Percentiles rank a stretch among this genome's conserved stretches.
phyloP scores from a whole-genome alignment of 2,329 filamentous ascomycete species.

The Geosmithia flava region DNA sequence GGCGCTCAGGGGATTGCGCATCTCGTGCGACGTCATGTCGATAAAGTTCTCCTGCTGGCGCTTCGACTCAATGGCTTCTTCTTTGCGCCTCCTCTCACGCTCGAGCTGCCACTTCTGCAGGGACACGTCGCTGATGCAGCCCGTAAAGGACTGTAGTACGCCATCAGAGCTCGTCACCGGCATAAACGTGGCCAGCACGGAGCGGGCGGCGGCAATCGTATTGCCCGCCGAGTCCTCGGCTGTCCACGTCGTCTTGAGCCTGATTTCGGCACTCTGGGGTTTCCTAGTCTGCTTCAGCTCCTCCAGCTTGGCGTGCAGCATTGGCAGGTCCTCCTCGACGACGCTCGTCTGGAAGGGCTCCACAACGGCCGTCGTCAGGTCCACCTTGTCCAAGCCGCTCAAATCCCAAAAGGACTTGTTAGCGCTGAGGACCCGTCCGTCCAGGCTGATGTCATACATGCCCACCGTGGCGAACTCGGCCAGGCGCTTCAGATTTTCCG shows the following conservation, averaged over 20 bases:
- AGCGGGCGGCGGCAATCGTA: slow-evolving; percentile 29
- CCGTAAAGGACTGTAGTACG: slow-evolving; percentile 30
- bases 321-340: slow-evolving; percentile 27
- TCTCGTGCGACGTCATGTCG: slow-evolving; percentile 62
- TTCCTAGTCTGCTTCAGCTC: slow-evolving; percentile 25
- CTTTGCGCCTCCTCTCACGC: slow-evolving; percentile 33
- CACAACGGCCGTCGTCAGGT: slow-evolving; percentile 22
- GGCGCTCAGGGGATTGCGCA: slow-evolving; percentile 61
- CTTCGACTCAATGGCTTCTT: slow-evolving; percentile 45
- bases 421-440: slow-evolving; percentile 34
- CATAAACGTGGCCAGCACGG: slow-evolving; percentile 37
- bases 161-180: slow-evolving; percentile 34
- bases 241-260: slow-evolving; percentile 32
- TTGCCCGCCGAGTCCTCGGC: slow-evolving; percentile 31
- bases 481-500: slow-evolving; percentile 40
- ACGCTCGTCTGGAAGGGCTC: slow-evolving; percentile 33
- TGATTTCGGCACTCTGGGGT: slow-evolving; percentile 33
- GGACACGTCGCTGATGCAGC: slow-evolving; percentile 36
- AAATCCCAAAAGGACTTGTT: slow-evolving; percentile 42
- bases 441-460: slow-evolving; percentile 40
- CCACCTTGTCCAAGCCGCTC: slow-evolving; percentile 32
- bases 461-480: slow-evolving; percentile 41
- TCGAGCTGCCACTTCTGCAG: slow-evolving; percentile 38
- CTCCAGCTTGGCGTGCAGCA: slow-evolving; percentile 25
- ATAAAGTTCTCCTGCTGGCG: slow-evolving; percentile 72